Base-by-base conservation (phyloP, 2,329 filamentous ascomycete species). In the Aspergillus luchuensis region DNA sequence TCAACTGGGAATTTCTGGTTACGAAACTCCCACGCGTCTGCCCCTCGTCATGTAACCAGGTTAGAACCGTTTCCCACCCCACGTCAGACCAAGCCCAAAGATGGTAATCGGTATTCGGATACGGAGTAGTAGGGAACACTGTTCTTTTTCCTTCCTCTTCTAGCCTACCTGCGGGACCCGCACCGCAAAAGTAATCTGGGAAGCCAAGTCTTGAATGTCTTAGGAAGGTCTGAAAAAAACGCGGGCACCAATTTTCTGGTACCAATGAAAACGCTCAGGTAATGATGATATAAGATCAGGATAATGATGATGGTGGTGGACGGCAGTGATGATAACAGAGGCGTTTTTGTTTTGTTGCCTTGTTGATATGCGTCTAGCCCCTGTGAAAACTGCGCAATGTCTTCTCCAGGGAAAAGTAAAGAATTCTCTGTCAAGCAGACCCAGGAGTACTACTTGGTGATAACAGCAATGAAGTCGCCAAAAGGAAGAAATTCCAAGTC, bases 251-350 rank as follows among this genome's bases (percentile, higher is more conserved):
- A 36, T 43, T 50, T 30, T 56, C 23, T 36, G 49, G 39, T 59
- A 64, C 52, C 49, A 47, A 48, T 47, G 45, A 23, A 49, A 58
- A 53, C 41, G 28, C 25, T 41, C 60, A 63, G 56, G 64, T 60
- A 63, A 66, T 65, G 58, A 63, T 64, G 66, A 65, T 63, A 64
- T 67, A 62, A 63, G 52, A 56, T 47, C 23, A 59, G 45, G 33
- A 54, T 49, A 55, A 50, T 59, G 50, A 62, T 54, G 59, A 56
- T 63, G 61, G 17, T 53, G 19, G 51, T 49, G 60, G 57, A 50
- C 45, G 30, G 33, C 23, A 58, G 54, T 58, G 51, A 50, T 59
- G 55, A 58, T 61, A 63, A 43, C 45, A 60, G 60, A 56, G 57
- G 59, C 56, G 59, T 48, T 21, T 33, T 30, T 21, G 38, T 45